Base-by-base conservation (phyloP, 2,329 filamentous ascomycete species). In the Fusarium verticillioides region DNA sequence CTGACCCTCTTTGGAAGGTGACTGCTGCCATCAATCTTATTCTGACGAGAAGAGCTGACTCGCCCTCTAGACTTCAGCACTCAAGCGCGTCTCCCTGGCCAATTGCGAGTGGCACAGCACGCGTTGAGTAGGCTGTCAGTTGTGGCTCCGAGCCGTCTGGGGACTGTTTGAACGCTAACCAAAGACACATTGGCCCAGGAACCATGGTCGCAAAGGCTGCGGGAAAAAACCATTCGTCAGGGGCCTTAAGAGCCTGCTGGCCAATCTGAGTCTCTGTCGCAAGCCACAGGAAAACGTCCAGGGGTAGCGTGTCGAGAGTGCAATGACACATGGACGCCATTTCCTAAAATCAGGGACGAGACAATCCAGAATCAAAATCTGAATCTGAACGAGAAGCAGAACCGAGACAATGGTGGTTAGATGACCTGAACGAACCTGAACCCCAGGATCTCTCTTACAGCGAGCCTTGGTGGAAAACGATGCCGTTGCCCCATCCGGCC, bases 171-270 rank as follows among this genome's bases (percentile, higher is more conserved):
- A 42, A 66, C 66, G 73, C 75, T 75, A 77, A 65, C 66, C 52
- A 18, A 54, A 66, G 65, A 58, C 63, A 64, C 54, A 77, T 76
- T 77, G 75, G 74, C 67, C 75, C 69, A 70, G 72, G 69, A 75
- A 78, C 75, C 60, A 66, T 69, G n/a, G 26, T 5, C 16, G 28
- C 60, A 42, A 36, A 52, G n/a, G n/a, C 44, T 63, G 63, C 37
- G 63, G 65, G 28, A 63, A 67, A 74, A 75, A 61, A 59, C 54
- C 19, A 67, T 46, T 46, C 50, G 34, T 53, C 60, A 72, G 70
- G 70, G 70, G 66, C 43, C 36, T 64, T 63, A 52, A 71, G 39
- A 56, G 40, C 42, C 63, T 61, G 23, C 46, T 8, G 59, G 19
- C 71, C 71, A 69, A 73, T 73, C 32, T 30, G 63, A 73, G 47